These are phyloP conservation scores for Talaromyces sp. DNA, from an alignment of 2,329 filamentous ascomycete species.

Conservation along the genomic window DNA sequence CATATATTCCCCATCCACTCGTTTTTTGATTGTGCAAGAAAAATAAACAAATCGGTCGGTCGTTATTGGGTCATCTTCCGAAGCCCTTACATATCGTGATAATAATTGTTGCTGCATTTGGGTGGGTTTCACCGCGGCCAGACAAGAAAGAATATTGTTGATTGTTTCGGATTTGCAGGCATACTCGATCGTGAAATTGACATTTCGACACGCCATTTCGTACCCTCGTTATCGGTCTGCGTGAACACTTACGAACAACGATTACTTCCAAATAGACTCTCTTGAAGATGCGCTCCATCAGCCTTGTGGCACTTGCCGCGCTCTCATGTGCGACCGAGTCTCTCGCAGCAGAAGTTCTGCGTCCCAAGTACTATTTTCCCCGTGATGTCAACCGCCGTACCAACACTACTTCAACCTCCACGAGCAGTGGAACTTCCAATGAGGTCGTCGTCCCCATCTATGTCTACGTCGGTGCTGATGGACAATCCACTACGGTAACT, in stretches of 20 bases:
- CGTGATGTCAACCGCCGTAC: slow-evolving; percentile 29
- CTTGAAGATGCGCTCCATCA: slow-evolving; percentile 28
- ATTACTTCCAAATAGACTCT: neutral
- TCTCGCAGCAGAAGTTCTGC: slow-evolving; percentile 23
- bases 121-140: neutral
- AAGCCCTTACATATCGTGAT: slow-evolving; percentile 9
- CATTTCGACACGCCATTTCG: neutral
- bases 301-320: slow-evolving; percentile 28
- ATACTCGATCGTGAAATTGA: slow-evolving; percentile 3
- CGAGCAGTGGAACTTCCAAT: slow-evolving; percentile 4
- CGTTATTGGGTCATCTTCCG: neutral
- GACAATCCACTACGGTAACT: slow-evolving; percentile 13
- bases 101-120: neutral
- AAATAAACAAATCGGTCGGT: neutral
- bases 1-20: slow-evolving; percentile 21
- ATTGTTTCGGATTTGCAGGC: slow-evolving; percentile 3
- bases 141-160: neutral
- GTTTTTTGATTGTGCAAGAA: slow-evolving; percentile 16
- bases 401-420: slow-evolving; percentile 8
- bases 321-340: slow-evolving; percentile 30
- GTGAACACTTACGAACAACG: slow-evolving; percentile 5
- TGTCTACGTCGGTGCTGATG: slow-evolving; percentile 16
- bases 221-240: neutral
- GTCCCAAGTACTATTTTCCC: slow-evolving; percentile 33
- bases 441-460: slow-evolving; percentile 10